phyloP scores from a whole-genome alignment of 345 rosid genomes.

The Gossypium bickii region DNA sequence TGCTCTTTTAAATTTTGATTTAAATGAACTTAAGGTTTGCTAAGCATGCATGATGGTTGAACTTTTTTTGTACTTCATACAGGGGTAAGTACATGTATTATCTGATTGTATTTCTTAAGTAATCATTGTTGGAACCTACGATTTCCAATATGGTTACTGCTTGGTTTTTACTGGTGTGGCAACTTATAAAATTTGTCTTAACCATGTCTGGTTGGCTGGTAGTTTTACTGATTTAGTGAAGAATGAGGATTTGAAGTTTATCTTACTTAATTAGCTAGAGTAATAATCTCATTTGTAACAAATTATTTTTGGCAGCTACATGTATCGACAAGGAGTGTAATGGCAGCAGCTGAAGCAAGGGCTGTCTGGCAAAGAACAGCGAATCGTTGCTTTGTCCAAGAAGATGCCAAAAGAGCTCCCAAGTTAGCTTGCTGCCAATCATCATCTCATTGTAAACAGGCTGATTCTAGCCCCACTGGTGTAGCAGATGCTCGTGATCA shows the following conservation, averaged over 20 bases:
- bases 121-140: neutral
- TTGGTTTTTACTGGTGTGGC: neutral
- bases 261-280: neutral
- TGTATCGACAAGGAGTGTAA: slow-evolving; percentile 37
- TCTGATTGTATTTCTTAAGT: neutral
- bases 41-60: neutral
- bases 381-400: slow-evolving; percentile 94
- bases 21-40: neutral
- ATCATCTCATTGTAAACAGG: slow-evolving; percentile 47
- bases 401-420: slow-evolving; percentile 97
- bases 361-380: slow-evolving; percentile 87
- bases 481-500: slow-evolving; percentile 39
- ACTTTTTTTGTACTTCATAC: neutral
- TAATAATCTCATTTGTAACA: neutral
- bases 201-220: neutral
- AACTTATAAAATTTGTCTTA: neutral
- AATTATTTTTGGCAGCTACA: slow-evolving; percentile 22
- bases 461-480: slow-evolving; percentile 47
- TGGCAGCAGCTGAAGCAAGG: slow-evolving; percentile 96
- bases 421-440: slow-evolving; percentile 83
- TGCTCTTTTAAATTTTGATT: neutral
- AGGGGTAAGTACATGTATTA: neutral
- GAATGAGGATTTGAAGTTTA: neutral
- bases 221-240: neutral
- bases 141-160: neutral